Conservation (phyloP, 495 filamentous ascomycete species). For the Hyaloscypha bicolor region DNA sequence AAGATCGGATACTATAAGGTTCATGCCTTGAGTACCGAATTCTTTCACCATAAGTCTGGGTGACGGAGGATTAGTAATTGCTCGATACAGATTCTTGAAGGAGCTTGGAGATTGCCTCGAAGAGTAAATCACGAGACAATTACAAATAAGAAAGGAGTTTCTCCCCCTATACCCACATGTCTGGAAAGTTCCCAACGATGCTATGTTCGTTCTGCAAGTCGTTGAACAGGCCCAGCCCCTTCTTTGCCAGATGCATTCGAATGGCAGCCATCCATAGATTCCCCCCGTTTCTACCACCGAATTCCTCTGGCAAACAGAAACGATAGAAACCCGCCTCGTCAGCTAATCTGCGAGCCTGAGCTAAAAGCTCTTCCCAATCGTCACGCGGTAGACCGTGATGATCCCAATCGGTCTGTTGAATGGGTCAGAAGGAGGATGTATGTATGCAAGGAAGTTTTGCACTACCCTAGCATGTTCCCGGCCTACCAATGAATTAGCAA, state of each 20-base stretch:
- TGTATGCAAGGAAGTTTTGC: not conserved
- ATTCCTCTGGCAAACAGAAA: slow-evolving; percentile 54
- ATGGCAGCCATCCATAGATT: slow-evolving; percentile 64
- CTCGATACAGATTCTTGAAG: not conserved
- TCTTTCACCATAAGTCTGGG: slow-evolving; percentile 52
- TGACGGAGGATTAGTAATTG: not conserved
- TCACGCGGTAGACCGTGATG: slow-evolving; percentile 51
- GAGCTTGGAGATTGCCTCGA: not conserved
- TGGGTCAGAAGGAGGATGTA: not conserved
- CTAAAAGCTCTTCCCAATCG: slow-evolving; percentile 58
- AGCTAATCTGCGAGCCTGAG: slow-evolving; percentile 45
- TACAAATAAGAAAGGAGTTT: not conserved
- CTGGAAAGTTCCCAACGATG: slow-evolving; percentile 61
- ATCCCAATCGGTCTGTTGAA: slow-evolving; percentile 35
- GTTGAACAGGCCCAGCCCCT: slow-evolving; percentile 60
- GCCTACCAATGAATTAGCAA: too few species aligned
- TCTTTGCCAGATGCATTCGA: slow-evolving; percentile 55
- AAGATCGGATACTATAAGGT: not conserved
- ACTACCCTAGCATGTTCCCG: slow-evolving; percentile 51
- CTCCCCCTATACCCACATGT: slow-evolving; percentile 33
- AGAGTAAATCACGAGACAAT: not conserved
- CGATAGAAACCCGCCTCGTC: slow-evolving; percentile 59
- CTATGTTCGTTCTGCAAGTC: slow-evolving; percentile 64
- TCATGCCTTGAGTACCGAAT: slow-evolving; percentile 45
- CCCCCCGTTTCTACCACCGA: slow-evolving; percentile 53